Percentiles rank a stretch among this genome's conserved stretches.
These are phyloP conservation scores for Aspergillus sp. DNA, from an alignment of 2,329 filamentous ascomycete genomes.

Conservation along the genomic window DNA sequence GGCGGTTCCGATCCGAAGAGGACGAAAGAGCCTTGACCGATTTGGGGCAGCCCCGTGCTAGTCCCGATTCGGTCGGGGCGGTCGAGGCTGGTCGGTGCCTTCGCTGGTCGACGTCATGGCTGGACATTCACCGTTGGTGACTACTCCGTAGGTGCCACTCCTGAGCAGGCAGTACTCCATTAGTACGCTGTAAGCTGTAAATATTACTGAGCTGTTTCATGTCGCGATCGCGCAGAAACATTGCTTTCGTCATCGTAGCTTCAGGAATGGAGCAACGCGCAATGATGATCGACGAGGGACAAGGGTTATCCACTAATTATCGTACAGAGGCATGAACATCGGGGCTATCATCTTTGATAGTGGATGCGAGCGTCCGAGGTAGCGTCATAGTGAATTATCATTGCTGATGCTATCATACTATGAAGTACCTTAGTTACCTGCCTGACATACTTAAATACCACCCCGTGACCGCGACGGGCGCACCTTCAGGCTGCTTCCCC, in stretches of 20 bases:
- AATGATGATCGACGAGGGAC: constrained; percentile 3
- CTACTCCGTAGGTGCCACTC: too few species aligned
- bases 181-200: too few species aligned
- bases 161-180: too few species aligned
- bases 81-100: background rate
- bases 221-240: background rate
- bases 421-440: too few species aligned
- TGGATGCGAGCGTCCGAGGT: background rate
- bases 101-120: background rate
- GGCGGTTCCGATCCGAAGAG: background rate
- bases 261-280: constrained; percentile 7
- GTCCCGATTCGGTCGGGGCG: background rate
- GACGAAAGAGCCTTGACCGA: background rate
- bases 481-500: constrained; percentile 16
- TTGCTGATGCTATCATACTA: too few species aligned
- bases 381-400: too few species aligned
- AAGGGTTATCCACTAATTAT: background rate
- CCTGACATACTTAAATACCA: background rate
- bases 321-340: background rate
- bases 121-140: background rate
- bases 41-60: background rate
- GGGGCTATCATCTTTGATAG: background rate
- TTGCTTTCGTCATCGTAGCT: constrained; percentile 15
- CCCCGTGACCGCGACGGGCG: background rate
- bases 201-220: background rate